Conservation (phyloP, 805 yeast species). For the Torulaspora microellipsoides region DNA sequence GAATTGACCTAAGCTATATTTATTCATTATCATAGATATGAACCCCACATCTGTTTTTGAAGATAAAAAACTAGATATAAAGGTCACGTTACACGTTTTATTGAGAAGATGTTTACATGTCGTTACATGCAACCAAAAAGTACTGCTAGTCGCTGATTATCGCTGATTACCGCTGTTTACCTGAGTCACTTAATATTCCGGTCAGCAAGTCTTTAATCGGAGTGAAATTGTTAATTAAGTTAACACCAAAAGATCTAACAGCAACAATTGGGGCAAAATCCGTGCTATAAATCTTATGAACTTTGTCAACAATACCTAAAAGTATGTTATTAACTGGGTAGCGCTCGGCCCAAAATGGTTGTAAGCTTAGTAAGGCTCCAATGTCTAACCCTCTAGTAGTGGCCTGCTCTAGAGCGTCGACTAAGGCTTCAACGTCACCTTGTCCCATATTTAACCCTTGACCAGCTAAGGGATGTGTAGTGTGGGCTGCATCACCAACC, state of each 20-base stretch:
- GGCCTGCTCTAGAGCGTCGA: slow-evolving; percentile 65
- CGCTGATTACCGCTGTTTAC: slow-evolving; percentile 11
- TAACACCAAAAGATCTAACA: slow-evolving; percentile 71
- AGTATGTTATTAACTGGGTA: slow-evolving; percentile 75
- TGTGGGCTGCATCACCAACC: slow-evolving; percentile 98
- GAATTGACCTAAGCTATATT: neutral
- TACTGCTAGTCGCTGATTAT: no score
- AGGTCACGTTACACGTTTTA: neutral
- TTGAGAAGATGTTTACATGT: neutral
- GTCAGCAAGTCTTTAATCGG: slow-evolving; percentile 69
- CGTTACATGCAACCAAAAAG: no score
- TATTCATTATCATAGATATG: neutral
- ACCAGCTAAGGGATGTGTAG: slow-evolving; percentile 96
- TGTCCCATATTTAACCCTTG: slow-evolving; percentile 99
- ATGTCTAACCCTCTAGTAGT: slow-evolving; percentile 78
- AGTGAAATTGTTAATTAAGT: slow-evolving; percentile 56
- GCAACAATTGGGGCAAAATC: slow-evolving; percentile 70
- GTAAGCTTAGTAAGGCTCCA: slow-evolving; percentile 75
- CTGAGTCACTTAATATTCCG: slow-evolving; percentile 44
- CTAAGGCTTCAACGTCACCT: slow-evolving; percentile 74
- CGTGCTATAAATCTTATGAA: slow-evolving; percentile 80
- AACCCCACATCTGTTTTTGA: neutral
- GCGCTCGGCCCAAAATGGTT: slow-evolving; percentile 81
- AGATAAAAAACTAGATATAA: neutral
- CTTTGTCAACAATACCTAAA: slow-evolving; percentile 84